Evolutionary conservation across 441 rosid genomes (phyloP), one percentile per base, ranked within the genome.

Genomic region (Gossypium gossypioides): DNA sequence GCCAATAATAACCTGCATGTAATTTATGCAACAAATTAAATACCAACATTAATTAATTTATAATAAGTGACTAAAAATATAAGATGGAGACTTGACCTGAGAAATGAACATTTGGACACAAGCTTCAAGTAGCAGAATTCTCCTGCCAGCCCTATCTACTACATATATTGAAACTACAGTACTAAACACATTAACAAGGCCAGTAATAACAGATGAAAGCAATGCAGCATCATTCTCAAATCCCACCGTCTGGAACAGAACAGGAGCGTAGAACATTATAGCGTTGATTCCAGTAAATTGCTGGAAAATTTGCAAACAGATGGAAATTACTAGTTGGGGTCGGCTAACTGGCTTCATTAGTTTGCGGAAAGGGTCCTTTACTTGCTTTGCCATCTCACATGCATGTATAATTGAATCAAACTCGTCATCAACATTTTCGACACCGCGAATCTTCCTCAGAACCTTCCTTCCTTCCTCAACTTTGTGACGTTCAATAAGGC

Each of bases 361-460:
- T 40, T 78, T 78, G 58, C 56, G 68, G 75, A 81, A 85, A 2
- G 91, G 87, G 1, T 82, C 44, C 42, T 77, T 87, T 12, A 83
- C 83, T 29, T 46, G 81, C 19, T 51, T 83, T 0, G 90, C 87
- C 18, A 72, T 2, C 44, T 83, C 88, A 16, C 89, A 75, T 18
- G 89, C 89, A 0, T 69, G 64, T 1, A 84, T 71, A 4, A 89
- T 71, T 1, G 81, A 83, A 3, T 85, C 76, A 55, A 73, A 85
- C 74, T 89, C 89, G 2, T 72, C 77, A 2, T 83, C 86, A 2
- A 89, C 79, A 24, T 88, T 60, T 62, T 85, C 79, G 0, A 79
- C 78, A 5, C 88, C 92, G 2, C 96, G 83, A 68, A 88, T 84
- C 84, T 77, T 86, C 72, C 73, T 73, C 10, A 89, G 85, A 5